Base-by-base conservation (phyloP, 306 rosid genomes). In the Vicia villosa region DNA sequence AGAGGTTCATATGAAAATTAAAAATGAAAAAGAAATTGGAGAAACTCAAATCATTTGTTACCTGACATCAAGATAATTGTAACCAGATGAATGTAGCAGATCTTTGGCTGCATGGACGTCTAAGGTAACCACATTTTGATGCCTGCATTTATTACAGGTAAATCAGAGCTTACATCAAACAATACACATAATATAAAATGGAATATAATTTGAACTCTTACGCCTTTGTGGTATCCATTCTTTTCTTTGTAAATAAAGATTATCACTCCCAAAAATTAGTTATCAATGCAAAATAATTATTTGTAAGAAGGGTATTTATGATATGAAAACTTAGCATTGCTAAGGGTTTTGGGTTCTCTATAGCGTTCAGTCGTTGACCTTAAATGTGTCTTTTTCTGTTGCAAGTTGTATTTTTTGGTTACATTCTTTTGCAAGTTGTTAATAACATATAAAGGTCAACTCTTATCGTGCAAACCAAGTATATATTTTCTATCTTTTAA, bases 31-130 rank as follows among this genome's bases (percentile, higher is more conserved):
- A 1, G 24, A 32, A 63, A 52, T 11, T 42, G 15, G 41, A 61
- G 59, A 63, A 55, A 43, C 32, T n/a, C 13, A 51, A 49, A 45
- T 13, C 20, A 11, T 47, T 72, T 37, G 10, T 1, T 66, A 78
- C 82, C 82, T 78, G 26, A 73, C 82, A 73, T 78, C 82, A 3
- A 78, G 79, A 73, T 78, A 78, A n/a, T 30, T 19, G 47, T 72
- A 49, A 30, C 45, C 75, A 21, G 74, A 62, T 50, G 61, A 79
- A 61, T 51, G 10, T 47, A 79, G 75, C 45, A 79, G 58, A 73
- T 79, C 66, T 67, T 66, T 73, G 36, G 79, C 61, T 30, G 75
- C 70, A 1, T 67, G 61, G 38, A 79, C 79, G 10, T 79, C 70
- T 21, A 79, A 9, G 30, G 75, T 79, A 15, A 22, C 67, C 41